Base-by-base conservation (phyloP, 176 grass and related monocot species). In the Triticum urartu region DNA sequence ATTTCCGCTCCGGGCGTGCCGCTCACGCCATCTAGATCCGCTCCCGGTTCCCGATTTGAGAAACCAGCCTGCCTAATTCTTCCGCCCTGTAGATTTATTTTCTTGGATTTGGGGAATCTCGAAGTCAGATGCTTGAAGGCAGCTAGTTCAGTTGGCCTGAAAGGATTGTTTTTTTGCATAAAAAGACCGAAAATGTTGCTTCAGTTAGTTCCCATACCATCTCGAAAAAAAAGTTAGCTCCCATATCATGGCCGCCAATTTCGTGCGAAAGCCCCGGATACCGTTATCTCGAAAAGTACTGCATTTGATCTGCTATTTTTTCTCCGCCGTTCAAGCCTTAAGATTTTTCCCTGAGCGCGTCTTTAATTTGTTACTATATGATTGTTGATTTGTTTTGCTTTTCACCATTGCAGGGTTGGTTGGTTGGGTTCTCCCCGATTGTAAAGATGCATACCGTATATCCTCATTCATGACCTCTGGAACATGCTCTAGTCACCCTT, bases 401-500 rank as follows among this genome's bases (percentile, higher is more conserved):
- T 90, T 78, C 54, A 42, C 38, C 63, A 87, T 40, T 24, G 69
- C 48, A 83, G 79, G 70, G 56, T 59, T 59, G 56, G 72, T 64
- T 13, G 63, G 72, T 58, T 13, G 68, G 76, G 59, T 87, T 64
- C 83, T 88, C 35, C 80, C 75, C 58, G 5, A 38, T 76, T 35
- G 75, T 12, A 45, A 88, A 81, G 64, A 75, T 83, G 81, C 79
- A 60, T 34, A 81, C 35, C 79, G 25, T 82, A 83, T 75, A 69
- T n/a, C 69, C 48, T 86, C 81, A 63, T 78, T 74, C 38, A 89
- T 88, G 68, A 81, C 52, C 67, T 81, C 81, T 81, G 58, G 73
- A 77, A 92, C 88, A 91, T 85, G 56, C 85, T 87, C 26, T 66
- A 82, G 82, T 82, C 82, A 87, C 73, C 54, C 88, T 91, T 89